Percentiles rank a stretch among this genome's conserved stretches.
Evolutionary conservation across 768 basidiomycete species (phyloP).

Genomic region (Cytidiella melzeri): DNA sequence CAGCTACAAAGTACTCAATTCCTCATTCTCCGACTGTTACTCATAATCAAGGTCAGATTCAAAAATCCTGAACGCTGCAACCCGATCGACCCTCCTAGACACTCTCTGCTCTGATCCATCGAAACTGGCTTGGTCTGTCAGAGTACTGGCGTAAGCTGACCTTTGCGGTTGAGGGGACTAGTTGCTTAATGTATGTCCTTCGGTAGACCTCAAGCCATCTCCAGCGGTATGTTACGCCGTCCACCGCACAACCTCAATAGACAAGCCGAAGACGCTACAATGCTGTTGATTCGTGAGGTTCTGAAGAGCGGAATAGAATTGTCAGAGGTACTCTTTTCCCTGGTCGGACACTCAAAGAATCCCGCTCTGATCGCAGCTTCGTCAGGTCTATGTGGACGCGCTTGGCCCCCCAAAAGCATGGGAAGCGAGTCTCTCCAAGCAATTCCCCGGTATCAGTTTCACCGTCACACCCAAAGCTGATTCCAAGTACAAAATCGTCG

Average conservation of each 20-base stretch:
- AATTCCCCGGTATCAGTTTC: slow-evolving; percentile 82
- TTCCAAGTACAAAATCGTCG: slow-evolving; percentile 93
- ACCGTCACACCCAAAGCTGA: slow-evolving; percentile 93
- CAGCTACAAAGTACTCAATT: no score
- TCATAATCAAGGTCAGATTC: slow-evolving; percentile 65
- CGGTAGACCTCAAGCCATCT: slow-evolving; percentile 83
- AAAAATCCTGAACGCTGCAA: slow-evolving; percentile 76
- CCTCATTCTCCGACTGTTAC: no score
- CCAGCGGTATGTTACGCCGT: slow-evolving; percentile 80
- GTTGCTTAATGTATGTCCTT: slow-evolving; percentile 7
- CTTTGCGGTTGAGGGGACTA: no score
- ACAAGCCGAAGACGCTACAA: slow-evolving; percentile 85
- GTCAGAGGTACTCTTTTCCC: slow-evolving; percentile 50
- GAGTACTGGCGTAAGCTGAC: slow-evolving; percentile 60
- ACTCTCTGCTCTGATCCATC: slow-evolving; percentile 63
- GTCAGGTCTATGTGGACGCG: slow-evolving; percentile 89
- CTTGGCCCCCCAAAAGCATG: slow-evolving; percentile 85
- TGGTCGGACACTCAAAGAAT: no score
- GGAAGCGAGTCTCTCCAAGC: slow-evolving; percentile 69
- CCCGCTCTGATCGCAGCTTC: no score
- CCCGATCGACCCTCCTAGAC: slow-evolving; percentile 56
- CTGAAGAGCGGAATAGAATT: slow-evolving; percentile 75
- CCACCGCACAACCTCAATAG: slow-evolving; percentile 84
- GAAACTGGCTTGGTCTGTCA: slow-evolving; percentile 78
- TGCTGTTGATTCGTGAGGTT: slow-evolving; percentile 80